Conservation (phyloP, 768 basidiomycete genomes). For the Trametes elegans region DNA sequence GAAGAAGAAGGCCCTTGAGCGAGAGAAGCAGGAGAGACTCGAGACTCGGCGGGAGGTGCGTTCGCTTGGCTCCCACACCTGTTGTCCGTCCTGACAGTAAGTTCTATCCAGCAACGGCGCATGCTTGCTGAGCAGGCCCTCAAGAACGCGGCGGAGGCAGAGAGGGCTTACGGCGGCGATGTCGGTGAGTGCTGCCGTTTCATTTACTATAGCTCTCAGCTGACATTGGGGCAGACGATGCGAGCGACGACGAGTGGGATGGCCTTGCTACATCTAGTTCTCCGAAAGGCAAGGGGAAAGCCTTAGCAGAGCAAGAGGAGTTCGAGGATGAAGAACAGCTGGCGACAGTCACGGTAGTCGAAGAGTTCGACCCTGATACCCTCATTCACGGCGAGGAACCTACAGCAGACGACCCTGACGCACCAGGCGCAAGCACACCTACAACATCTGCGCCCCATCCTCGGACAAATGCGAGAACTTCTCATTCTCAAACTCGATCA, state of each 20-base stretch:
- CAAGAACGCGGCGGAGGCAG: slow-evolving; percentile 75
- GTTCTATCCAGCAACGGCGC: slow-evolving; percentile 60
- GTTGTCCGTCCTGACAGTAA: slow-evolving; percentile 16
- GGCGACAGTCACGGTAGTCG: slow-evolving; percentile 87
- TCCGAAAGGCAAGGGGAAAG: slow-evolving; percentile 19
- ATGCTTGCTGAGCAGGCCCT: slow-evolving; percentile 73
- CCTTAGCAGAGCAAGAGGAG: slow-evolving; percentile 54
- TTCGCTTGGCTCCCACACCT: neutral
- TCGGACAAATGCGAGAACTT: slow-evolving; percentile 20
- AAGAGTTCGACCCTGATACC: slow-evolving; percentile 81
- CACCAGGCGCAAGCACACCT: slow-evolving; percentile 8
- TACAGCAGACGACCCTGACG: slow-evolving; percentile 17
- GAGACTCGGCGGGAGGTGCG: slow-evolving; percentile 78
- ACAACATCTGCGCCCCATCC: slow-evolving; percentile 3
- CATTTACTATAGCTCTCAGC: neutral
- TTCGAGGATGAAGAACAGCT: slow-evolving; percentile 83
- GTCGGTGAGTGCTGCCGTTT: slow-evolving; percentile 11
- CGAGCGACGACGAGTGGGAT: slow-evolving; percentile 40
- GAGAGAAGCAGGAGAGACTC: slow-evolving; percentile 73
- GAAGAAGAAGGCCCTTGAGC: slow-evolving; percentile 67
- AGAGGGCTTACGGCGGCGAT: slow-evolving; percentile 62
- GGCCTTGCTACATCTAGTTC: slow-evolving; percentile 43
- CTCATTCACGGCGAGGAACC: slow-evolving; percentile 45
- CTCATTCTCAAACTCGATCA: neutral
- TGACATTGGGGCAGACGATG: neutral